Base-by-base conservation (phyloP, 2,329 filamentous ascomycete genomes). In the Colletotrichum sp. region DNA sequence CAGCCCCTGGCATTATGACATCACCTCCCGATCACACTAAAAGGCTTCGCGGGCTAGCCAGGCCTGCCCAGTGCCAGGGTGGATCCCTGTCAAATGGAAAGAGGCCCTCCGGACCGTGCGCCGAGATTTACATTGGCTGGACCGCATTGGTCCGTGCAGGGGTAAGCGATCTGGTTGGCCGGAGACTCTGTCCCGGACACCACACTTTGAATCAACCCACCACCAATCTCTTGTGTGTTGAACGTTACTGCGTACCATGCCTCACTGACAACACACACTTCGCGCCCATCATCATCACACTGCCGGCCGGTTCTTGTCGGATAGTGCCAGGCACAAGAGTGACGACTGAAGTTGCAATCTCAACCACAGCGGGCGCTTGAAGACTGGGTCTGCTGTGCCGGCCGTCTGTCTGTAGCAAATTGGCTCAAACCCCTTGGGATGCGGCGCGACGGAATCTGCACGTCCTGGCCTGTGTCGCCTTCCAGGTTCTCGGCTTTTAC, bases 121-220 rank as follows among this genome's bases (percentile, higher is more conserved):
- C 28, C 49, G 12, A 39, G 36, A 32, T 26, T 36, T 59, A 60
- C 59, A 76, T 52, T 76, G 70, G 74, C 74, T 76, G 64, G 70
- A 52, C 59, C 70, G 57, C 59, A 39, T 55, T 73, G 70, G 74
- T 59, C 59, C 65, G 70, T 74, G 64, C 57, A 36, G 13, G 44
- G 26, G 44, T 39, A 57, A 49, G 52, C 69, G 18, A 26, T 49
- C 55, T 75, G 36, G 72, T 68, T 52, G 63, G 64, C 64, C 74
- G 74, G 74, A 76, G 70, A 76, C 74, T 73, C 70, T 76, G 21
- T 28, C 70, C 74, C 74, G 74, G 59, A 32, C 44, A 52, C 62
- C 28, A 55, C 21, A 68, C 16, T 30, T 67, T 26, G 18, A 26
- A 34, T 34, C 49, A 57, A 68, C 59, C 28, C 49, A n/a, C 26